Evolutionary conservation across 805 yeast species (phyloP).

Genomic region (Metschnikowia cubensis): DNA sequence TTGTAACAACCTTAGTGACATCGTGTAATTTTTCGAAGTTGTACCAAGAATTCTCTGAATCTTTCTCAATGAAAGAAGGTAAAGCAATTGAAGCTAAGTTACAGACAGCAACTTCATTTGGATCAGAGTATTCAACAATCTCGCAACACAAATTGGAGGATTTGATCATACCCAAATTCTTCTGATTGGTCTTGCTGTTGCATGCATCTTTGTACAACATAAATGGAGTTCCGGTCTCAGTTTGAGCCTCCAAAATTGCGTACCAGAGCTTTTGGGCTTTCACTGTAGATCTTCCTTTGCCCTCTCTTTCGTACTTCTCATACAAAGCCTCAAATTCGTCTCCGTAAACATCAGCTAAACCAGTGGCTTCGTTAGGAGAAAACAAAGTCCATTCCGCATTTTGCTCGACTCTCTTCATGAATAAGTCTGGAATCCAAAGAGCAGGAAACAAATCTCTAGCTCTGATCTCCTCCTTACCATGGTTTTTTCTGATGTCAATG

Average conservation of each 20-base stretch:
- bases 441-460: slow-evolving; percentile 64
- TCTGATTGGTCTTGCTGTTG: slow-evolving; percentile 54
- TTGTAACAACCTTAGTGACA: slow-evolving; percentile 50
- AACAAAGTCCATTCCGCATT: slow-evolving; percentile 56
- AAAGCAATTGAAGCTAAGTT: slow-evolving; percentile 58
- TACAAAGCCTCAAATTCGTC: slow-evolving; percentile 52
- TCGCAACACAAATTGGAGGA: slow-evolving; percentile 62
- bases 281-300: slow-evolving; percentile 45
- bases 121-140: slow-evolving; percentile 56
- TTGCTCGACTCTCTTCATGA: slow-evolving; percentile 57
- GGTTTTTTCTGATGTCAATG: slow-evolving; percentile 57
- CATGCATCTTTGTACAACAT: slow-evolving; percentile 64
- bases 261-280: slow-evolving; percentile 63
- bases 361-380: slow-evolving; percentile 58
- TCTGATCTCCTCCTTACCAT: slow-evolving; percentile 60
- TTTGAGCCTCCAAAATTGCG: slow-evolving; percentile 56
- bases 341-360: slow-evolving; percentile 52
- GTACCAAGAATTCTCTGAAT: slow-evolving; percentile 42
- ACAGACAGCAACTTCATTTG: slow-evolving; percentile 59
- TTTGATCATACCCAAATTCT: slow-evolving; percentile 56
- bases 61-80: slow-evolving; percentile 51
- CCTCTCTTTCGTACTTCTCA: slow-evolving; percentile 48
- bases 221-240: slow-evolving; percentile 64
- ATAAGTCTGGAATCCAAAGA: slow-evolving; percentile 59
- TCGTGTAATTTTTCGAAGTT: slow-evolving; percentile 54